A percentile compares a stretch with the other conserved stretches of the same genome.
These are phyloP conservation scores for Lepidium aucheri DNA, from an alignment of 345 rosid species.

Conservation along the genomic window DNA sequence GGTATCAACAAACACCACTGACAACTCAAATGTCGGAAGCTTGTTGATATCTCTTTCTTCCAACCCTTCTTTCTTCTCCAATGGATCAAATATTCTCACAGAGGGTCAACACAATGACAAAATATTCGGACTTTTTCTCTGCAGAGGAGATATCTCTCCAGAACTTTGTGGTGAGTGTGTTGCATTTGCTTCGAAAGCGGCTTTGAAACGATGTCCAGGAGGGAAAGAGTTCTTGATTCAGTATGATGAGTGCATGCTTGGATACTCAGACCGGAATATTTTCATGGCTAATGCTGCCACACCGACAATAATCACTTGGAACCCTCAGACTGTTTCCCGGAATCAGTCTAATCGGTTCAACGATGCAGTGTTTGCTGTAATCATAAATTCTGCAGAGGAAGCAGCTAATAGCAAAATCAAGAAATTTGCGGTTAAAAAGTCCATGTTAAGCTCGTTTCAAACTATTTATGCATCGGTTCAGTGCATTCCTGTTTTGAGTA, in stretches of 20 bases:
- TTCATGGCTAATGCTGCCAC: not conserved
- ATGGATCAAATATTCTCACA: constrained; percentile 26
- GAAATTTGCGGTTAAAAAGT: constrained; percentile 21
- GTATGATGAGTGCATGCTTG: constrained; percentile 36
- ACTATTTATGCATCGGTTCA: constrained; percentile 34
- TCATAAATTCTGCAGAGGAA: not conserved
- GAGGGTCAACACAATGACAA: constrained; percentile 10
- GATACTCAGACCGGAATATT: constrained; percentile 19
- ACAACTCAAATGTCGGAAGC: constrained; percentile 24
- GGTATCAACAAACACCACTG: constrained; percentile 12
- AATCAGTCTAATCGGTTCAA: not conserved
- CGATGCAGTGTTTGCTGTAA: not conserved
- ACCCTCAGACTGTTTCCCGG: not conserved
- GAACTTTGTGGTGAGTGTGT: constrained; percentile 33
- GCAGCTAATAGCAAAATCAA: constrained; percentile 5
- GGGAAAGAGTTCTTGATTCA: constrained; percentile 25
- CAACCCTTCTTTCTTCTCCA: not conserved
- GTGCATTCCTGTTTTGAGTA: constrained; percentile 33
- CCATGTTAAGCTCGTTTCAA: not conserved
- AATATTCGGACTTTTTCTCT: constrained; percentile 32
- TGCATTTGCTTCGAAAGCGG: not conserved
- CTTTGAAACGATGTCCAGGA: constrained; percentile 13
- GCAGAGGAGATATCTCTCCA: constrained; percentile 21
- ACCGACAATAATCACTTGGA: not conserved
- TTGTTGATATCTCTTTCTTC: constrained; percentile 24